These are phyloP conservation scores for Neophaeococcomyces aloes DNA, from an alignment of 2,329 filamentous ascomycete species.

Conservation along the genomic window DNA sequence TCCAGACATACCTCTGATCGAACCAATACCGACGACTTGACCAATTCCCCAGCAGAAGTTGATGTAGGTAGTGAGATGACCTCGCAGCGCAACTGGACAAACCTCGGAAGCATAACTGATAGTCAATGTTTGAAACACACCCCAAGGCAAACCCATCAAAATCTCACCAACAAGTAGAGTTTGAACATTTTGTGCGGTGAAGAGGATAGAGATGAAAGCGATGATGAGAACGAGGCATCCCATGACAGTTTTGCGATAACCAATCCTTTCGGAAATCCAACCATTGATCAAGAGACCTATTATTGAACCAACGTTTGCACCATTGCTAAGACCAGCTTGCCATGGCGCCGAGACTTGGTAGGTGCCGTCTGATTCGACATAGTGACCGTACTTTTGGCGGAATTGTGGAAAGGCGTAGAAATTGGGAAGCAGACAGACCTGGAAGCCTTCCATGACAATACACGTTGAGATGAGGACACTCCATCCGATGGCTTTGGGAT, in stretches of 20 bases:
- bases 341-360: slow-evolving; percentile 25
- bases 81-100: slow-evolving; percentile 36
- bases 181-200: slow-evolving; percentile 39
- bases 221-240: slow-evolving; percentile 31
- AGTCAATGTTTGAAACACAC: slow-evolving; percentile 40
- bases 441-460: slow-evolving; percentile 67
- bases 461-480: slow-evolving; percentile 79
- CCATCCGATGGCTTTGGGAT: slow-evolving; percentile 80
- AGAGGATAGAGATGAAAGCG: slow-evolving; percentile 39
- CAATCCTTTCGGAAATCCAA: slow-evolving; percentile 25
- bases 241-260: slow-evolving; percentile 39
- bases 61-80: slow-evolving; percentile 38
- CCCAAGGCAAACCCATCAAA: slow-evolving; percentile 40
- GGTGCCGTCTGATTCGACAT: slow-evolving; percentile 15
- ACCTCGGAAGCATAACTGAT: slow-evolving; percentile 37
- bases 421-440: slow-evolving; percentile 50
- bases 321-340: slow-evolving; percentile 26
- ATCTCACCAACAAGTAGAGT: slow-evolving; percentile 38
- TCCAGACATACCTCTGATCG: slow-evolving; percentile 39
- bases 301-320: slow-evolving; percentile 22
- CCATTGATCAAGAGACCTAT: slow-evolving; percentile 25
- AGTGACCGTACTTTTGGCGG: slow-evolving; percentile 24
- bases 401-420: slow-evolving; percentile 24
- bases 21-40: slow-evolving; percentile 42
- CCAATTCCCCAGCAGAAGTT: slow-evolving; percentile 40